Conservation (phyloP, 257 asterid species). For the Asclepias syriaca region DNA sequence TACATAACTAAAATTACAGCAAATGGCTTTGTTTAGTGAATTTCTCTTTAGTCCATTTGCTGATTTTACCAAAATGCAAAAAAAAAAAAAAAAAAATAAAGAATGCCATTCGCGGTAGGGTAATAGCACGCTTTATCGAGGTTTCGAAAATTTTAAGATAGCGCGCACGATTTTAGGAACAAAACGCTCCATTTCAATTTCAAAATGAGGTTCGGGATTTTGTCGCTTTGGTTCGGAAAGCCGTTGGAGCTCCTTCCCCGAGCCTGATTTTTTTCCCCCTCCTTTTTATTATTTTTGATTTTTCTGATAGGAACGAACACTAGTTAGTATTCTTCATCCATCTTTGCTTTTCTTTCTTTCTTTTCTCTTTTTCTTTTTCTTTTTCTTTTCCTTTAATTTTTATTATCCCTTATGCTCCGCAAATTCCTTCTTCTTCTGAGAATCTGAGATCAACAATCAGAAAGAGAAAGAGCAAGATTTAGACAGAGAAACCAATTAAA, state of each 20-base stretch:
- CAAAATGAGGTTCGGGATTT: constrained; percentile 16
- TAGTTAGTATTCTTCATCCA: background rate
- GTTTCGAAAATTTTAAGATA: background rate
- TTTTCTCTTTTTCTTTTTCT: constrained; percentile 4
- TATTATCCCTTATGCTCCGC: constrained; percentile 4
- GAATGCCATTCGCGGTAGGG: too few relatives aligned
- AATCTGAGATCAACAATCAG: background rate
- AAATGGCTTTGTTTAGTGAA: too few relatives aligned
- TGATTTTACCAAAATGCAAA: too few relatives aligned
- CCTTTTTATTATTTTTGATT: background rate
- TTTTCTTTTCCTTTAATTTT: constrained; percentile 15
- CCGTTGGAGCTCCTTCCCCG: constrained; percentile 31
- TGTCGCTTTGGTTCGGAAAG: constrained; percentile 28
- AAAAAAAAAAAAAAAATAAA: too few relatives aligned
- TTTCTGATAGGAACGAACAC: background rate
- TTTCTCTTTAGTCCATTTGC: too few relatives aligned
- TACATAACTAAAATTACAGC: too few relatives aligned
- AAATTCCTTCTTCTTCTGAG: background rate
- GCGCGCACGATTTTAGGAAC: background rate
- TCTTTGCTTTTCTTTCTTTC: constrained; percentile 3
- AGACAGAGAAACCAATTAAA: background rate
- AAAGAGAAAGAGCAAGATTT: constrained; percentile 5
- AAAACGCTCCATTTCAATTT: background rate
- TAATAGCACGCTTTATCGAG: background rate
- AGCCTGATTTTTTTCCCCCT: constrained; percentile 7